Base-by-base conservation (phyloP, 441 rosid species). In the Heliophila coronopifolia region DNA sequence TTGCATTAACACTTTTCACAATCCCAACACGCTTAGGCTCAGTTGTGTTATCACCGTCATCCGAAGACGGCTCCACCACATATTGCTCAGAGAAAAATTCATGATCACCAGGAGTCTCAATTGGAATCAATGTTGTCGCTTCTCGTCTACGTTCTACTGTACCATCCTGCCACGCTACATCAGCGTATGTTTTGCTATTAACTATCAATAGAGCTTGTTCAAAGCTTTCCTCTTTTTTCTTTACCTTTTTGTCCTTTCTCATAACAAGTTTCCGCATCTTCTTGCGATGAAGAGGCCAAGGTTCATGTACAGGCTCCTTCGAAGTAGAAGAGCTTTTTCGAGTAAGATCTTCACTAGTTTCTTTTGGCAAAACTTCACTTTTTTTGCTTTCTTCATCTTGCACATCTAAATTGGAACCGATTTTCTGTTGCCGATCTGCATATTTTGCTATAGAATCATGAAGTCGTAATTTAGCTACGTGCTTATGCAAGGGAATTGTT, bases 161-260 rank as follows among this genome's bases (percentile, higher is more conserved):
- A 54, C 99, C 95, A 65, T 86, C 96, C 55, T 93, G 99, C 99
- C 97, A 93, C 18, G 73, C 78, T 55, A 93, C 89, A 77, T 84
- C 86, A 68, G 84, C 93, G 30, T 40, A 62, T 28, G 86, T 86
- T 67, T 69, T 77, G 52, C 81, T 79, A 61, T 73, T 80, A 52
- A 77, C 77, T 65, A 89, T 65, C 68, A 86, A 66, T 66, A 79
- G 72, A 30, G 96, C 93, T 65, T 67, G 79, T 74, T 88, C 97
- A 70, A 84, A 89, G 62, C 59, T 77, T 57, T 89, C 97, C 76
- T 77, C 96, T 68, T 84, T 93, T 74, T 77, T 86, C 55, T 85
- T 80, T 45, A 57, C 61, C 68, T 75, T 93, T 74, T 84, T 88
- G 31, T 86, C 97, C 73, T 77, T 88, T 73, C 76, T 78, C 50